Conservation (phyloP, 2,329 filamentous ascomycete species). For the Curvularia hawaiiensis region DNA sequence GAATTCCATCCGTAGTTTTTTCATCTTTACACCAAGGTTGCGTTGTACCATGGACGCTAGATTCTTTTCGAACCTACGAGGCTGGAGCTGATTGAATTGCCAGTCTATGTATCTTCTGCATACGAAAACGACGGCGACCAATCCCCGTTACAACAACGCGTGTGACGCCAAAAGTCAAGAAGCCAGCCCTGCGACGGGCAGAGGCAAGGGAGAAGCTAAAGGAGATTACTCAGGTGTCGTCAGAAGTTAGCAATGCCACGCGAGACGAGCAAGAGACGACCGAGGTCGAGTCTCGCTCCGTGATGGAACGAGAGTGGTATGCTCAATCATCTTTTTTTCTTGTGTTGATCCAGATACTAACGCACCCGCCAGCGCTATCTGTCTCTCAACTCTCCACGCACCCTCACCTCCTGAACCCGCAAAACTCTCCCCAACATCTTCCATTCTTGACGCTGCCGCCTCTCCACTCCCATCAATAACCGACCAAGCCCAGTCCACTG, state of each 20-base stretch:
- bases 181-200: slow-evolving; percentile 24
- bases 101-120: slow-evolving; percentile 31
- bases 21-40: background rate
- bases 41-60: background rate
- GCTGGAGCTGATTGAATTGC: background rate
- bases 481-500: background rate
- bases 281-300: slow-evolving; percentile 21
- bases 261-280: slow-evolving; percentile 5
- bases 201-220: slow-evolving; percentile 30
- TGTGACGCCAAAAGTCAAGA: slow-evolving; percentile 15
- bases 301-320: slow-evolving; percentile 37
- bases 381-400: slow-evolving; percentile 35
- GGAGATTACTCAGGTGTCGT: slow-evolving; percentile 26
- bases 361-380: slow-evolving; percentile 33
- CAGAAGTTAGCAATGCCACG: background rate
- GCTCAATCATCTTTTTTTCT: slow-evolving; percentile 2
- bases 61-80: too few relatives aligned
- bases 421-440: slow-evolving; percentile 21
- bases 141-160: slow-evolving; percentile 5
- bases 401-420: slow-evolving; percentile 37
- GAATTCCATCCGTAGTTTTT: too few relatives aligned
- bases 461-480: background rate
- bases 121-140: slow-evolving; percentile 23
- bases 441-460: slow-evolving; percentile 11
- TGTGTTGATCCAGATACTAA: slow-evolving; percentile 11